Conservation (phyloP, 2,329 filamentous ascomycete genomes). For the Drechslerella dactyloides region DNA sequence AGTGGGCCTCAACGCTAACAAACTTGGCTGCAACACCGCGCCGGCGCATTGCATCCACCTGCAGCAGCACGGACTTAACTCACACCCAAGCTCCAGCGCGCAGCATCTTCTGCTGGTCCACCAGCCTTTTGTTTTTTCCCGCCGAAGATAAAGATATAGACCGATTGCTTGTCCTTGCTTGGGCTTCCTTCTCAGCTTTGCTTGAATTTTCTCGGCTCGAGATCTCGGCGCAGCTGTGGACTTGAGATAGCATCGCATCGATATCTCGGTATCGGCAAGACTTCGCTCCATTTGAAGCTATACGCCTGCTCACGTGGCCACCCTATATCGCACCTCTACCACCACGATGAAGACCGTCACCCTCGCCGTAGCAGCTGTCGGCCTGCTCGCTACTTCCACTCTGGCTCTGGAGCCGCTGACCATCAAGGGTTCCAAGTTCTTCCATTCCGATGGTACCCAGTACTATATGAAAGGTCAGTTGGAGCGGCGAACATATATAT, state of each 20-base stretch:
- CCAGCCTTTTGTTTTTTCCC: background rate
- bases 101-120: background rate
- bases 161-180: background rate
- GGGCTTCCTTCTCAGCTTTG: background rate
- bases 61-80: background rate
- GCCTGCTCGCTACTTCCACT: constrained; percentile 16
- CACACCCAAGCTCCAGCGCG: no score
- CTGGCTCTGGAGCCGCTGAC: constrained; percentile 43
- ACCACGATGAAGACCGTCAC: constrained; percentile 28
- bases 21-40: background rate
- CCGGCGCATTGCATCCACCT: background rate
- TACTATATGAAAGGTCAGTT: constrained; percentile 79
- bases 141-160: background rate
- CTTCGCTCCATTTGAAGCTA: background rate
- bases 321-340: background rate
- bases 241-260: background rate
- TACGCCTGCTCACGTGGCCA: background rate
- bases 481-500: background rate
- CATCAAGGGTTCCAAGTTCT: constrained; percentile 70
- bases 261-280: background rate
- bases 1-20: background rate
- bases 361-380: constrained; percentile 10
- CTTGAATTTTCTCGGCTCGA: background rate
- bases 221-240: background rate
- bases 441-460: constrained; percentile 77